Base-by-base conservation (phyloP, 495 filamentous ascomycete genomes). In the Bathelium albidoporum region DNA sequence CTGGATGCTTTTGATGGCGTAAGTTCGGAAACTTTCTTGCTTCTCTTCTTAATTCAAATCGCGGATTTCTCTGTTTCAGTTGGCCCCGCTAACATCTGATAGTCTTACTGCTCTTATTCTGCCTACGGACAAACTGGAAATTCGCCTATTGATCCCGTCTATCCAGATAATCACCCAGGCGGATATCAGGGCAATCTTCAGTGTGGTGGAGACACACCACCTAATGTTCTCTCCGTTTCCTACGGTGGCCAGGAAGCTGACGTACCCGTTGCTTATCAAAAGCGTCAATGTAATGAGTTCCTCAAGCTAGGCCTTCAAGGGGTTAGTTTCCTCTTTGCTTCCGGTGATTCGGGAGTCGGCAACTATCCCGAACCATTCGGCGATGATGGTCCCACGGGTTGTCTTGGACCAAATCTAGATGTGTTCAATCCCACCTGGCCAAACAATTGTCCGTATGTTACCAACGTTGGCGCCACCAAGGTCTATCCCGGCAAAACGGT, bases 271-370 rank as follows among this genome's bases (percentile, higher is more conserved):
- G 58, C 65, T 12, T 67, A 67, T 36, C 65, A 64, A 61, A 61
- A 64, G 43, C 31, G 67, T 59, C 80, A 85, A 68, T 84, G 83
- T 72, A 73, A 76, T 59, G 81, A 85, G 69, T 85, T 49, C 58
- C 67, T 76, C 62, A 80, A 80, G 62, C 73, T 81, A n/a, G 79
- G 77, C 3, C 68, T 81, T 1, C 72, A 76, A 67, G 79, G 79
- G 26, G 67, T 73, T 32, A 71, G 72, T 12, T 55, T 80, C 62
- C 34, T 80, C 7, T 73, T 72, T 59, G 72, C 77, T 1, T 77
- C 74, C n/a, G 79, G 77, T 44, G 75, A 79, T 59, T 70, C 68
- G 39, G 78, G 76, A 55, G 78, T 77, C 3, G 66, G 65, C n/a
- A 65, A 49, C 2, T 76, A 68, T 41, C 64, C 62, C 16, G 66